Percentiles rank a stretch among this genome's conserved stretches.
Conservation (phyloP, 768 basidiomycete genomes). For the Rhodotorula paludigena region DNA sequence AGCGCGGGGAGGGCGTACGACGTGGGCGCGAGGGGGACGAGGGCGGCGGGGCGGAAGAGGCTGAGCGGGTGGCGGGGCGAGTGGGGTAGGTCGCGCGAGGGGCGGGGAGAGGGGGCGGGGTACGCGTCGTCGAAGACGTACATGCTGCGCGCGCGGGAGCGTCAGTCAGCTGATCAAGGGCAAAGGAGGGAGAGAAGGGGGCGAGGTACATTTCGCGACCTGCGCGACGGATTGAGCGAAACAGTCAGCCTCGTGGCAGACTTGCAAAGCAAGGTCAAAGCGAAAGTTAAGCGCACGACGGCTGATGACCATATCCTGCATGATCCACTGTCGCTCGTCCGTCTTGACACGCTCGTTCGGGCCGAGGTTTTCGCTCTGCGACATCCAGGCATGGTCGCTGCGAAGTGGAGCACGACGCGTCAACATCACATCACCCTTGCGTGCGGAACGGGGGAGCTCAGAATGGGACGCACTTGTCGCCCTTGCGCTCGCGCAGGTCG, state of each 20-base stretch:
- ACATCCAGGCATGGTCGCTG: too few species aligned
- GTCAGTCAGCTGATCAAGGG: background rate
- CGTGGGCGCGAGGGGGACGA: background rate
- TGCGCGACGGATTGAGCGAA: background rate
- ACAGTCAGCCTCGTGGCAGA: too few species aligned
- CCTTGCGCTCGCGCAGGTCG: background rate
- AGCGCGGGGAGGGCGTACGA: background rate
- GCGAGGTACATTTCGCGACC: background rate
- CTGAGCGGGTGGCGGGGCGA: conserved; percentile 8
- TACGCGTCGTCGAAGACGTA: conserved; percentile 29
- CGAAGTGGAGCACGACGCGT: too few species aligned
- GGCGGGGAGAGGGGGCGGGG: background rate
- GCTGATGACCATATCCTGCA: background rate
- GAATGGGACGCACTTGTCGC: background rate
- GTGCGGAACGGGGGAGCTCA: too few species aligned
- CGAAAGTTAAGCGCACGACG: too few species aligned
- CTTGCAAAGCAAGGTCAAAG: too few species aligned
- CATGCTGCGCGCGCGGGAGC: background rate
- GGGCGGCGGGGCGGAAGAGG: background rate
- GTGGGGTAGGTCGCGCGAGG: background rate
- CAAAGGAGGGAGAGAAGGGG: background rate
- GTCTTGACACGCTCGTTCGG: conserved; percentile 26
- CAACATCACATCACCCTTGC: too few species aligned
- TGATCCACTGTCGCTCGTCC: background rate
- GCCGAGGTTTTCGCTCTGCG: background rate